Base-by-base conservation (phyloP, 2,329 filamentous ascomycete genomes). In the Pestalotiopsis sp. region DNA sequence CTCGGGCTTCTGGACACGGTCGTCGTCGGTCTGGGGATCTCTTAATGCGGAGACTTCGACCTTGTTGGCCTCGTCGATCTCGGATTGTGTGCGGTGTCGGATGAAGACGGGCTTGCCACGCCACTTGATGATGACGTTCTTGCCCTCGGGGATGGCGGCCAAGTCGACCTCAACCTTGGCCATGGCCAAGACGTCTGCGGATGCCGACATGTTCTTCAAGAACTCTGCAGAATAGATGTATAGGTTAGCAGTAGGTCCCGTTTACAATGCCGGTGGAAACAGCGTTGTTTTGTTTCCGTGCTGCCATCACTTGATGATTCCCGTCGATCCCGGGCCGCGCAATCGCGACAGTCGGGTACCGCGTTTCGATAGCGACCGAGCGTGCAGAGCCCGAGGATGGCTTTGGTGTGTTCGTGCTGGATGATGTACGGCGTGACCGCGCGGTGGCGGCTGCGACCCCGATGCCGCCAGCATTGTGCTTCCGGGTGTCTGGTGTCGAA, bases 51-150 rank as follows among this genome's bases (percentile, higher is more conserved):
- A 83, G 83, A 97, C 88, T 82, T 97, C 92, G 82, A 93, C 90
- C 80, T 91, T 89, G 86, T 98, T 94, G 82, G 96, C 96, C 85
- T 98, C 93, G 79, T 94, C 90, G 86, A 99, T 98, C 87, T 99
- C 96, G 79, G 88, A 87, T 78, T 90, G 85, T 77, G 96, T 99
- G 80, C 96, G 94, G 92, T 99, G 96, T 83, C 96, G 95, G 90
- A 99, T 94, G 88, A 99, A 99, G 82, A 99, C 94, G 83, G 96
- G 96, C 93, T 99, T 99, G 83, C 96, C 96, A 88, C 96, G 93
- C 96, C 96, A 99, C 88, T 99, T 99, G 89, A 99, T 97, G 83
- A 99, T 97, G 82, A 99, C 96, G 87, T 99, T 99, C 93, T 98
- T 99, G 89, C 96, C 96, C 88, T 98, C 95, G 72, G 96, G 96